Percentiles rank a stretch among this genome's conserved stretches.
Evolutionary conservation across 1,284 basidiomycete genomes (phyloP).

Genomic region (Ustilago hordei): DNA sequence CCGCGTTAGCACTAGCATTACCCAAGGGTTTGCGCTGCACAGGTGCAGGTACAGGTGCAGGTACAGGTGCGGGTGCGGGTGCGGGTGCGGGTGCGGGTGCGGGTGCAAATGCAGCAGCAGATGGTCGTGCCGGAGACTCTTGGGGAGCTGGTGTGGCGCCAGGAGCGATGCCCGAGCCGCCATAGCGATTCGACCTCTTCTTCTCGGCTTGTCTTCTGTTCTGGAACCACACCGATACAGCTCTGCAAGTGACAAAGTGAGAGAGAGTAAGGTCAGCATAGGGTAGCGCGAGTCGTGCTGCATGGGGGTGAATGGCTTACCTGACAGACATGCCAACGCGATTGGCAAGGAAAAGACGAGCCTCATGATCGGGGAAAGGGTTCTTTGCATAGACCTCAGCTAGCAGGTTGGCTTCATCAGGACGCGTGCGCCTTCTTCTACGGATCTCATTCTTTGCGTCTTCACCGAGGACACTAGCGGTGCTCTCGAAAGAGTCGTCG

Average conservation of each 20-base stretch:
- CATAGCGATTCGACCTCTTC: conserved; percentile 64
- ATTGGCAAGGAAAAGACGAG: conserved; percentile 58
- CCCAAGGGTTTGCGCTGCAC: conserved; percentile 38
- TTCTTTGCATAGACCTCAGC: conserved; percentile 60
- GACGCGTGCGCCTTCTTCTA: conserved; percentile 58
- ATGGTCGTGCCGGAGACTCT: background rate
- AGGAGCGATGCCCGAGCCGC: conserved; percentile 39
- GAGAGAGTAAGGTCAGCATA: conserved; percentile 8
- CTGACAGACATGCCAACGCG: conserved; percentile 60
- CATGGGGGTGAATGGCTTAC: conserved; percentile 33
- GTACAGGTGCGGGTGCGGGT: too few species aligned
- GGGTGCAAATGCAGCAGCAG: conserved; percentile 1
- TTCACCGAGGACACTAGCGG: conserved; percentile 34
- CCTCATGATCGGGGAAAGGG: conserved; percentile 62
- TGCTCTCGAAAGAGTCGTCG: conserved; percentile 49
- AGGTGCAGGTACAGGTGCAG: conserved; percentile 1
- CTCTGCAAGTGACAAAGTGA: conserved; percentile 16
- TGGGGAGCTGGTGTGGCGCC: conserved; percentile 13
- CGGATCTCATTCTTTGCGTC: conserved; percentile 45
- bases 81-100: background rate
- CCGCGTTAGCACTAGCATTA: conserved; percentile 25
- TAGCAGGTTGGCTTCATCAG: conserved; percentile 61
- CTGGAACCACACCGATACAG: conserved; percentile 68
- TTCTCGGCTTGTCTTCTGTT: conserved; percentile 67
- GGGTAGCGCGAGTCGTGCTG: background rate